Percentiles rank a stretch among this genome's conserved stretches.
These are phyloP conservation scores for Mortierella sp. DNA, from an alignment of 371 early-diverging fungal genomes.

Conservation along the genomic window DNA sequence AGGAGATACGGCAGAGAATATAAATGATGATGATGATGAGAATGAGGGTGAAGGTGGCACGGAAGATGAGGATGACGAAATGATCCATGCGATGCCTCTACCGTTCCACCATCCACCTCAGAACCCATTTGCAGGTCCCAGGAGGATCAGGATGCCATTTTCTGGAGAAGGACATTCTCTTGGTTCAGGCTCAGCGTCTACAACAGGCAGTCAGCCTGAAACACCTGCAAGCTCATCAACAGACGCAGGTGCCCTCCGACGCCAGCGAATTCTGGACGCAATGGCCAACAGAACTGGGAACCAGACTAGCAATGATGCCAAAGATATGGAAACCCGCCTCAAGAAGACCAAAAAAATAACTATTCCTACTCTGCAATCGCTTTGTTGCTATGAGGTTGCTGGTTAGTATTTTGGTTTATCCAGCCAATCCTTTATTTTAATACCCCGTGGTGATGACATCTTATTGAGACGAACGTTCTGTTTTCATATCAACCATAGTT, in stretches of 20 bases:
- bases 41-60: constrained; percentile 3
- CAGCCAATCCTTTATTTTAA: not conserved
- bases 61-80: constrained; percentile 17
- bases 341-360: constrained; percentile 20
- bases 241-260: constrained; percentile 24
- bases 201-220: not conserved
- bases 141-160: constrained; percentile 33
- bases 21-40: constrained; percentile 7
- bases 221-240: not conserved
- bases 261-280: constrained; percentile 41
- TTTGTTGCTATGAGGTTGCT: constrained; percentile 47
- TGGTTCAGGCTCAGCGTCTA: constrained; percentile 5
- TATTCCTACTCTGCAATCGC: constrained; percentile 32
- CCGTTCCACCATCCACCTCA: constrained; percentile 16
- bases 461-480: not conserved
- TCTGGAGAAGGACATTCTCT: constrained; percentile 50
- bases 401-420: constrained; percentile 11
- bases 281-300: constrained; percentile 25
- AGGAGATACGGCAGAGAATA: not conserved
- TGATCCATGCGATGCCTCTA: constrained; percentile 47
- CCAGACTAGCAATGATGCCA: not conserved
- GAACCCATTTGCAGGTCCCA: constrained; percentile 15
- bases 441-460: not conserved
- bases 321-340: not conserved
- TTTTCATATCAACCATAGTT: constrained; percentile 12